Evolutionary conservation across 2,329 filamentous ascomycete species (phyloP), one percentile per base, ranked within the genome.

Genomic region (Arthrobotrys sinensis): DNA sequence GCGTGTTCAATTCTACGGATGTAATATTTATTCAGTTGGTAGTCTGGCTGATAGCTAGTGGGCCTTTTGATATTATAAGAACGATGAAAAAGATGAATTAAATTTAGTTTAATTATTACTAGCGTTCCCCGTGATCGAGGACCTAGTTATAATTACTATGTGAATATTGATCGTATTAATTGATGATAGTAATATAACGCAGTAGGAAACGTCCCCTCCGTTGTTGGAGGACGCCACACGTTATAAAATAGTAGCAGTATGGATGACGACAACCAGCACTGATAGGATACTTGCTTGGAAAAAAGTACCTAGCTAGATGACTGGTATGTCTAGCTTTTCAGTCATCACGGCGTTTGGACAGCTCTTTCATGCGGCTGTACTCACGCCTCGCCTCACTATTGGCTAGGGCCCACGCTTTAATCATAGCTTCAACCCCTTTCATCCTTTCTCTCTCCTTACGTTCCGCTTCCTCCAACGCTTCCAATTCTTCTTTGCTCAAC

Each of bases 401-500:
- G 7, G n/a, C 28, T 3, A 24, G 48, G n/a, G 7, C 32, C 57
- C 48, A 43, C 0, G 16, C 62, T 11, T 19, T 11, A 1, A 68
- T 19, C 38, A 34, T 32, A 2, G 24, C 50, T 28, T 32, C n/a
- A 21, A 46, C 38, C 8, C 5, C 34, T 36, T 53, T 12, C 38
- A 34, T 64, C 32, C 34, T 48, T 11, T 63, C 57, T 4, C 4
- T 21, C 19, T 65, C 48, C 21, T 62, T 10, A 4, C 63, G 43
- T 28, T 66, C 43, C 34, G 45, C 21, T 11, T 52, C 63, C 21
- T 67, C 36, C 10, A 34, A 24, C 10, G 21, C 36, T 50, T 45
- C 16, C 1, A 43, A 32, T 14, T 66, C 57, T 10, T 66, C 38
- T 14, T n/a, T 34, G 10, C 1, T 43, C 11, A 38, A n/a, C 16